phyloP scores from a whole-genome alignment of 2,329 filamentous ascomycete genomes.

The Sphaerulina populicola region DNA sequence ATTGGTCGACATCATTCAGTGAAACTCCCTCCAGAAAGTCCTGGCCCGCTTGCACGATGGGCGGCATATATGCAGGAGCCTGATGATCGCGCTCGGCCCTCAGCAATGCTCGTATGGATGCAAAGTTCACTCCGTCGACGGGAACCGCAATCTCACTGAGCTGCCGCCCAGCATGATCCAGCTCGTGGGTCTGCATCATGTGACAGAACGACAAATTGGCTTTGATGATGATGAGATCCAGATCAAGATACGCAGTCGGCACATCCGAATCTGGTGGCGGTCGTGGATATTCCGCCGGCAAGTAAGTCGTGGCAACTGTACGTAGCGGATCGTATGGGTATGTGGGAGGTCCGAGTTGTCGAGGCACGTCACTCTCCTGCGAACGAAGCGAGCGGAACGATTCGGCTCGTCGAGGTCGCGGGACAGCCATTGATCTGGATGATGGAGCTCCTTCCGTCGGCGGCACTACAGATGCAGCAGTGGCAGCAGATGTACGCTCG shows the following conservation, averaged over 20 bases:
- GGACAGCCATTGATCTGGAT: neutral
- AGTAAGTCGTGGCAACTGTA: slow-evolving; percentile 15
- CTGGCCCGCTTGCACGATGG: slow-evolving; percentile 39
- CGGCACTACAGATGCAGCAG: slow-evolving; percentile 9
- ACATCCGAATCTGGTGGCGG: slow-evolving; percentile 19
- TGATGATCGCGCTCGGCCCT: slow-evolving; percentile 41
- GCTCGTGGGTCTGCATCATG: slow-evolving; percentile 33
- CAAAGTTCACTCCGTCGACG: slow-evolving; percentile 37
- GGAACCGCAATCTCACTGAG: slow-evolving; percentile 40
- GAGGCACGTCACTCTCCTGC: slow-evolving; percentile 27
- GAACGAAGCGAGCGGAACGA: slow-evolving; percentile 31
- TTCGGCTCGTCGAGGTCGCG: slow-evolving; percentile 26
- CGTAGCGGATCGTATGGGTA: slow-evolving; percentile 18
- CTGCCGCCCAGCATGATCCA: slow-evolving; percentile 34
- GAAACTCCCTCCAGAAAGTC: slow-evolving; percentile 37
- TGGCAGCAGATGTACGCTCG: slow-evolving; percentile 8
- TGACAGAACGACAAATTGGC: slow-evolving; percentile 40
- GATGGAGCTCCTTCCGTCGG: neutral
- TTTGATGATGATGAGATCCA: slow-evolving; percentile 42
- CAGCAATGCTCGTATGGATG: slow-evolving; percentile 39
- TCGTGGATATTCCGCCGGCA: slow-evolving; percentile 12
- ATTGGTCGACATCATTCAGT: slow-evolving; percentile 39
- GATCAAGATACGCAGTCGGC: slow-evolving; percentile 39
- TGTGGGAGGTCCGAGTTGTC: slow-evolving; percentile 10
- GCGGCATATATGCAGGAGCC: slow-evolving; percentile 45